Percentiles rank a stretch among this genome's conserved stretches.
Conservation (phyloP, 257 asterid species). For the Solanum arcanum region DNA sequence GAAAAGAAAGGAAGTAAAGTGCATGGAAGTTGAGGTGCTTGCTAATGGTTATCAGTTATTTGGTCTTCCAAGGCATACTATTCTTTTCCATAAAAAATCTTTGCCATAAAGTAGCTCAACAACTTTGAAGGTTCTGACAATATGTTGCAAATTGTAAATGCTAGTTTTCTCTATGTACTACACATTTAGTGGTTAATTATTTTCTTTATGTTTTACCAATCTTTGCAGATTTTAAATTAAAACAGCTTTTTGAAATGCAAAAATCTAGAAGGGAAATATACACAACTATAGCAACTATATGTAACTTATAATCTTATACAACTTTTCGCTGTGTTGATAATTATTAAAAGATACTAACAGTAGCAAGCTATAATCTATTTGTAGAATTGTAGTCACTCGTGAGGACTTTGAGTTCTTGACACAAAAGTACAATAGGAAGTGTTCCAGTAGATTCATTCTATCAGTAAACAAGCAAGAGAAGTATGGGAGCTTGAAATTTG, state of each 20-base stretch:
- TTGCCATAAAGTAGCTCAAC: neutral
- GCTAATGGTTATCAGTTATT: neutral
- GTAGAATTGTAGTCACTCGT: neutral
- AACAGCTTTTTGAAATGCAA: neutral
- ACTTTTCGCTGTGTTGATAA: neutral
- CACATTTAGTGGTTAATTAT: neutral
- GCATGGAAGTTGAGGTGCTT: neutral
- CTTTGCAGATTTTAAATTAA: neutral
- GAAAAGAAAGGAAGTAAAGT: neutral
- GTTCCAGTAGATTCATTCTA: neutral
- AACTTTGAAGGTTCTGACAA: neutral
- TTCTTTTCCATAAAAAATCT: neutral
- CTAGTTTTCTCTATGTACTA: neutral
- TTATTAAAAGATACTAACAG: neutral
- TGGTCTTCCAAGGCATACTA: neutral
- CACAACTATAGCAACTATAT: neutral
- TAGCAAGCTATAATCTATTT: neutral
- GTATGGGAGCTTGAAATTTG: neutral
- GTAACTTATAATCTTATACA: neutral
- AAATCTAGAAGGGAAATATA: neutral
- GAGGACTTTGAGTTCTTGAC: neutral
- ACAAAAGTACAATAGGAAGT: neutral
- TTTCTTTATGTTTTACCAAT: neutral
- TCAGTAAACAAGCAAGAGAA: neutral
- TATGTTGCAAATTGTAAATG: neutral